A percentile compares a stretch with the other conserved stretches of the same genome.
Evolutionary conservation across 2,329 filamentous ascomycete genomes (phyloP).

Genomic region (Magnaporthiopsis incrustans): DNA sequence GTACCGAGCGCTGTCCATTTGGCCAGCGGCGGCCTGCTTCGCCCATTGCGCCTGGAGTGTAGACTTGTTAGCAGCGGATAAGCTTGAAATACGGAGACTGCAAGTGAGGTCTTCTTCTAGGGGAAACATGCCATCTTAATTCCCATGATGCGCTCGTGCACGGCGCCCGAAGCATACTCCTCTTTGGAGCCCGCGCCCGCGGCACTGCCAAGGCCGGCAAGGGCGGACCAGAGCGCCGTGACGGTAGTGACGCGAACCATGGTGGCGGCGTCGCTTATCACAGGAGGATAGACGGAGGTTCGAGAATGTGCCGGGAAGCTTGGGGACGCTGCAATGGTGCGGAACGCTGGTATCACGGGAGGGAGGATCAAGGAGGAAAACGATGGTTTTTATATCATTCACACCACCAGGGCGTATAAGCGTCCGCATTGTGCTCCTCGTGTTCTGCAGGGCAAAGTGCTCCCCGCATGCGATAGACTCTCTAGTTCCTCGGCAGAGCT

Average conservation of each 20-base stretch:
- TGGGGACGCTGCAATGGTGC: not conserved
- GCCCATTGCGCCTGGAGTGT: slow-evolving; percentile 1
- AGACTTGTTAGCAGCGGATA: not conserved
- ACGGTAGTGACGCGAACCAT: slow-evolving; percentile 3
- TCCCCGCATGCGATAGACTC: not conserved
- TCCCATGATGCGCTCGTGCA: slow-evolving; percentile 3
- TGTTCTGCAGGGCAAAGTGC: not conserved
- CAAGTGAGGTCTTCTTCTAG: too few relatives aligned
- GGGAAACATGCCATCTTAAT: not conserved
- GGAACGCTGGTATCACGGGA: not conserved
- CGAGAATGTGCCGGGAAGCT: not conserved
- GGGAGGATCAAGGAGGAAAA: not conserved
- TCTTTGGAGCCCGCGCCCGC: not conserved
- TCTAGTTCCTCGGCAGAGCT: not conserved
- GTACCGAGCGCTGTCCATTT: slow-evolving; percentile 4
- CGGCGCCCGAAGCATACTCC: slow-evolving; percentile 1
- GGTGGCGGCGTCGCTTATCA: not conserved
- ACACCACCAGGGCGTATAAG: not conserved
- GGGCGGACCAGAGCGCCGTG: slow-evolving; percentile 3
- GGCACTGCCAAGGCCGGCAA: slow-evolving; percentile 1
- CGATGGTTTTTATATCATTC: not conserved
- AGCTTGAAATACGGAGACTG: too few relatives aligned
- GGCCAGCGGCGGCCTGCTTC: not conserved
- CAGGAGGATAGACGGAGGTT: not conserved
- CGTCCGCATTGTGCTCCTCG: too few relatives aligned